These are phyloP conservation scores for Sphaerulina musiva DNA, from an alignment of 2,329 filamentous ascomycete genomes.

Conservation along the genomic window DNA sequence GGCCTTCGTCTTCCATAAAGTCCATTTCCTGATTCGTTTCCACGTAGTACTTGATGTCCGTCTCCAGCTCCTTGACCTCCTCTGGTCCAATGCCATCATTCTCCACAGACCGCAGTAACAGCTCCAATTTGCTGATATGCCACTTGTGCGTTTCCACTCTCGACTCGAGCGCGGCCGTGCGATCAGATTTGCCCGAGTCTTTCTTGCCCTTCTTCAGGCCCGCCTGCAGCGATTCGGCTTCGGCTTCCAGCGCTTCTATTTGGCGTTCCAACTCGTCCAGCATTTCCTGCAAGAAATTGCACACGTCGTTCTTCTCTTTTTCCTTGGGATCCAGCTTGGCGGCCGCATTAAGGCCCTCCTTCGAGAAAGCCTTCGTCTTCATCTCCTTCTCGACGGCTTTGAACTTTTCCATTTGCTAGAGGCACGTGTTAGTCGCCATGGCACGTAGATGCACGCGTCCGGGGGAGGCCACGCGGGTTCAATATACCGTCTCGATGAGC, in stretches of 20 bases:
- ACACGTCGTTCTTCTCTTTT: slow-evolving; percentile 82
- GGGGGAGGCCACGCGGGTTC: not conserved
- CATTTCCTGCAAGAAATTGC: slow-evolving; percentile 77
- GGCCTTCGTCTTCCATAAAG: slow-evolving; percentile 85
- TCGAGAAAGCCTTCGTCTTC: slow-evolving; percentile 99
- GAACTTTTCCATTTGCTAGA: slow-evolving; percentile 96
- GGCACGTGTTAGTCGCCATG: slow-evolving; percentile 19
- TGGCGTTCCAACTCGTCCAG: slow-evolving; percentile 91
- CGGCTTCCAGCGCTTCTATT: slow-evolving; percentile 86
- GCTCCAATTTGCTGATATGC: slow-evolving; percentile 87
- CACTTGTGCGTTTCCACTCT: slow-evolving; percentile 90
- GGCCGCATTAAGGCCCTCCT: slow-evolving; percentile 87
- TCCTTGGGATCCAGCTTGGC: slow-evolving; percentile 96
- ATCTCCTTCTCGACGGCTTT: slow-evolving; percentile 99
- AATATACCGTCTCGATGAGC: slow-evolving; percentile 87
- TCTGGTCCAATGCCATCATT: slow-evolving; percentile 86
- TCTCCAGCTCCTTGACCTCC: slow-evolving; percentile 80
- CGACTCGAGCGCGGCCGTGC: slow-evolving; percentile 77
- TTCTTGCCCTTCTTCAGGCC: slow-evolving; percentile 94
- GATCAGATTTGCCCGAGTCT: slow-evolving; percentile 79
- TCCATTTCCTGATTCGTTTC: slow-evolving; percentile 82
- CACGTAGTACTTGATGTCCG: slow-evolving; percentile 92
- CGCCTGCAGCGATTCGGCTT: slow-evolving; percentile 76
- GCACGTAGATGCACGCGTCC: not conserved
- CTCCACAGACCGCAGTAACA: slow-evolving; percentile 81